These are phyloP conservation scores for Suhomyces chickasaworum DNA, from an alignment of 1,139 yeast species.

Conservation along the genomic window DNA sequence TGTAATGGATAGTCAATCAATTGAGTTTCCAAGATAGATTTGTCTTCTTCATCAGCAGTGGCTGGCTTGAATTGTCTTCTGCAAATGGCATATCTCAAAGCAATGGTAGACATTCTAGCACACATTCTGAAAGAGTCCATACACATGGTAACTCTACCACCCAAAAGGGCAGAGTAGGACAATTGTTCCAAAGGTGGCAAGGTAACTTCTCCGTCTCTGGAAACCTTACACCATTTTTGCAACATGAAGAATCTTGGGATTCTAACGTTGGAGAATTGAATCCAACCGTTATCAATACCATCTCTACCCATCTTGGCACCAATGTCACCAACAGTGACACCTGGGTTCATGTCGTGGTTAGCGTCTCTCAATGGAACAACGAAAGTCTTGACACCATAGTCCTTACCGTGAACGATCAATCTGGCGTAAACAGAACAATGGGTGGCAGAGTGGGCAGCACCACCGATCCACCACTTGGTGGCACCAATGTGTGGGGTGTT, in stretches of 20 bases:
- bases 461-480: conserved; percentile 57
- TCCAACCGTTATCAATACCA: conserved; percentile 55
- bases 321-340: conserved; percentile 48
- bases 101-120: conserved; percentile 46
- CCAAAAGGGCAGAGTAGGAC: conserved; percentile 48
- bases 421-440: conserved; percentile 48
- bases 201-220: conserved; percentile 41
- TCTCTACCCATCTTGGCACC: conserved; percentile 55
- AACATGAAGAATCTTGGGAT: conserved; percentile 51
- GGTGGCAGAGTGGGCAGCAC: conserved; percentile 54
- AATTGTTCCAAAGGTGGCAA: conserved; percentile 52
- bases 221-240: conserved; percentile 50
- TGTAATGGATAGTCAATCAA: conserved; percentile 51
- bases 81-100: conserved; percentile 48
- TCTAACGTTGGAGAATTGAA: conserved; percentile 47
- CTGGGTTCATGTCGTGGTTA: conserved; percentile 47
- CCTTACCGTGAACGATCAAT: conserved; percentile 46
- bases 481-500: conserved; percentile 54
- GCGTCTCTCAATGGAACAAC: conserved; percentile 51
- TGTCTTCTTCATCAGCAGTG: conserved; percentile 21
- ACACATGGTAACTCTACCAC: conserved; percentile 51
- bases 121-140: conserved; percentile 46
- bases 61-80: conserved; percentile 46
- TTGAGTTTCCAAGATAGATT: conserved; percentile 28
- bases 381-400: conserved; percentile 53